A percentile compares a stretch with the other conserved stretches of the same genome.
phyloP scores from a whole-genome alignment of 1,139 yeast species.

The Kurtzmaniella quercitrusa region DNA sequence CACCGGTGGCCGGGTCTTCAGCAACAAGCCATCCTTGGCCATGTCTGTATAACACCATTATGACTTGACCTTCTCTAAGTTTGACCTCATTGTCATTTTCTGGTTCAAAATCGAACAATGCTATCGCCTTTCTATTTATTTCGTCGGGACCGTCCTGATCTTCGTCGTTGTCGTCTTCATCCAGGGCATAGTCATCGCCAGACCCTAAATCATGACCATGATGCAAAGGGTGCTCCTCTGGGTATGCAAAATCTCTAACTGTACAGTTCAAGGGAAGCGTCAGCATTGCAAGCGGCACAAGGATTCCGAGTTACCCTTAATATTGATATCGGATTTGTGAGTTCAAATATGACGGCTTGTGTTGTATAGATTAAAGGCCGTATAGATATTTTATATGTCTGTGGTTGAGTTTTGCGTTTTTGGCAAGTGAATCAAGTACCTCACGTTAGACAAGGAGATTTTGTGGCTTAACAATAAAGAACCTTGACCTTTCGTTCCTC shows the following conservation, averaged over 20 bases:
- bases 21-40: conserved; percentile 99
- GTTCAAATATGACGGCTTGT: no score
- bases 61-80: conserved; percentile 73
- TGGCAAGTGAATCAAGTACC: no score
- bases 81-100: conserved; percentile 92
- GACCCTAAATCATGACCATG: conserved; percentile 39
- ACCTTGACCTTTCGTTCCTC: not conserved
- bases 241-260: conserved; percentile 79
- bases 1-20: conserved; percentile 71
- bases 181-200: conserved; percentile 4
- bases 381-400: no score
- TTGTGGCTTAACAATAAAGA: not conserved
- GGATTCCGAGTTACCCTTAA: not conserved
- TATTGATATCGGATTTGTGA: not conserved
- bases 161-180: conserved; percentile 10
- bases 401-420: no score
- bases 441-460: no score
- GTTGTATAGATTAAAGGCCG: no score
- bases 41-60: conserved; percentile 85
- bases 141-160: conserved; percentile 25
- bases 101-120: conserved; percentile 84
- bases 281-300: conserved; percentile 3
- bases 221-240: conserved; percentile 59
- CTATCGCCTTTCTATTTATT: conserved; percentile 62
- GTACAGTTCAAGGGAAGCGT: conserved; percentile 31